phyloP scores from a whole-genome alignment of 1,284 basidiomycete species.

The Phylloboletellus chloephorus region DNA sequence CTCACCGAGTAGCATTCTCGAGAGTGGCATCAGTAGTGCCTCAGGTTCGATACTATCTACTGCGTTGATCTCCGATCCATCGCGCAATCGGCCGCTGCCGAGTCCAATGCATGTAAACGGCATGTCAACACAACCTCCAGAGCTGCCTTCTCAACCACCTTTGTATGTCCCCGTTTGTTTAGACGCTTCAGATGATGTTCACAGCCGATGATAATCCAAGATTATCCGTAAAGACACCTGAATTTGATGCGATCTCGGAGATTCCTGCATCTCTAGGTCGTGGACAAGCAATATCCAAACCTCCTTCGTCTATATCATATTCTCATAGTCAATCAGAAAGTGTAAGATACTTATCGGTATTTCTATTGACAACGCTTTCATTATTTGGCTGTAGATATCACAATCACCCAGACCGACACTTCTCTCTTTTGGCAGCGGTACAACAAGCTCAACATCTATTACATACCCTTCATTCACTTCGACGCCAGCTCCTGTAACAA shows the following conservation, averaged over 20 bases:
- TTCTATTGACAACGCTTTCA: conserved; percentile 8
- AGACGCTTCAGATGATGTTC: conserved; percentile 11
- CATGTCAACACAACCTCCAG: conserved; percentile 9
- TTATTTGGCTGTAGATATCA: conserved; percentile 20
- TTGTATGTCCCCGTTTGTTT: conserved; percentile 16
- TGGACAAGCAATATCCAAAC: conserved; percentile 35
- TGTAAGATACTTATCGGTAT: conserved; percentile 30
- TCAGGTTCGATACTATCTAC: conserved; percentile 23
- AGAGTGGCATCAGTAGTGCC: conserved; percentile 28
- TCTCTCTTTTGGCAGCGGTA: conserved; percentile 30
- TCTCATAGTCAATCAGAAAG: conserved; percentile 40
- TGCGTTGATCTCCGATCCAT: conserved; percentile 22
- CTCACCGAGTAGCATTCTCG: conserved; percentile 20
- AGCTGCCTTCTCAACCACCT: conserved; percentile 11
- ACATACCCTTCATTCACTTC: conserved; percentile 41
- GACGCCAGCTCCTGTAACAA: conserved; percentile 32
- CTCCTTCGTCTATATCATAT: conserved; percentile 38
- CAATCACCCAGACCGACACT: conserved; percentile 30
- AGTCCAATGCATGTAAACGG: conserved; percentile 17
- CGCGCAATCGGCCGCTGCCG: conserved; percentile 14
- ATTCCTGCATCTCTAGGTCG: conserved; percentile 31
- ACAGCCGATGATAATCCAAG: conserved; percentile 14
- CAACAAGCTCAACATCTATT: conserved; percentile 31
- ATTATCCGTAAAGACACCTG: conserved; percentile 13
- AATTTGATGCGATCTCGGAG: conserved; percentile 22